phyloP scores from a whole-genome alignment of 2,329 filamentous ascomycete species.

The Hymenoscyphus albidus region DNA sequence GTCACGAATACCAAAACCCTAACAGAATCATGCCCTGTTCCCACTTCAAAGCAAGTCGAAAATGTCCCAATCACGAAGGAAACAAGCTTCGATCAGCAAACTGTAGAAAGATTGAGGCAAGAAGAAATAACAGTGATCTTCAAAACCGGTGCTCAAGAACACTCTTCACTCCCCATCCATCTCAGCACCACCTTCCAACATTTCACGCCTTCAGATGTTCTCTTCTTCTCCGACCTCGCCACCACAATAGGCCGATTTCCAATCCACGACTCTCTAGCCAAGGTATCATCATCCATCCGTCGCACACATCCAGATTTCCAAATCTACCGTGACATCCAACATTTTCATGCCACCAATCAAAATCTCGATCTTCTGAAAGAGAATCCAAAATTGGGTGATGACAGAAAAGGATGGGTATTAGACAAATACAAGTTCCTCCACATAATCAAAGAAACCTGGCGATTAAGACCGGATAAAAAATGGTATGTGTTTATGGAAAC shows the following conservation, averaged over 20 bases:
- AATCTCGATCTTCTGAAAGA: slow-evolving; percentile 40
- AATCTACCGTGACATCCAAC: slow-evolving; percentile 38
- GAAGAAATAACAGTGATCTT: slow-evolving; percentile 41
- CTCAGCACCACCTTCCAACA: slow-evolving; percentile 51
- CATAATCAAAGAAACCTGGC: slow-evolving; percentile 51
- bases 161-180: slow-evolving; percentile 50
- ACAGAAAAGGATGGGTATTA: slow-evolving; percentile 43
- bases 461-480: slow-evolving; percentile 46
- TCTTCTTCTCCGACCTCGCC: slow-evolving; percentile 55
- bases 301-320: slow-evolving; percentile 44
- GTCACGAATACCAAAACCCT: not conserved
- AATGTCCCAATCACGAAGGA: not conserved
- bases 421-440: slow-evolving; percentile 61
- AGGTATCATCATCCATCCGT: slow-evolving; percentile 40
- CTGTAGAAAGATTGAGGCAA: slow-evolving; percentile 14
- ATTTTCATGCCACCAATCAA: slow-evolving; percentile 43
- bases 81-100: slow-evolving; percentile 14
- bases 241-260: slow-evolving; percentile 43
- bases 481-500: slow-evolving; percentile 58
- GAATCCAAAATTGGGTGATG: slow-evolving; percentile 31
- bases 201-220: slow-evolving; percentile 27
- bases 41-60: not conserved
- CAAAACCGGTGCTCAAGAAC: slow-evolving; percentile 56
- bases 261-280: slow-evolving; percentile 45
- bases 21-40: not conserved